Evolutionary conservation across 805 yeast genomes (phyloP), one percentile per base, ranked within the genome.

Genomic region (Ogataea parapolymorpha): DNA sequence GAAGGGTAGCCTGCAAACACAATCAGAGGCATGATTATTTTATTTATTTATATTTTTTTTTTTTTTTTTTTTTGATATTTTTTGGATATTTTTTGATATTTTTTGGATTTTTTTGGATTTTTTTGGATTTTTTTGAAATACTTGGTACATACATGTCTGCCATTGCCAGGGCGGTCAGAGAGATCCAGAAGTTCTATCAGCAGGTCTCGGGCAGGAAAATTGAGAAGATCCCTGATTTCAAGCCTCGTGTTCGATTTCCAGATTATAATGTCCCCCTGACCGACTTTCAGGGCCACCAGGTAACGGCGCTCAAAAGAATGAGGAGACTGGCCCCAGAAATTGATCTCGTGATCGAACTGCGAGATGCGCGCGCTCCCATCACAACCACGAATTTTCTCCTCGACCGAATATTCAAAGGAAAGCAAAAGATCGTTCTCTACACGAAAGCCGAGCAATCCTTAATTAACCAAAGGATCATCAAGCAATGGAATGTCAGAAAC

Each of bases 251-350:
- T 26, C 58, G 62, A n/a, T 90, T 90, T 53, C 96, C 96, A 1
- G 70, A 73, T 11, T 84, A 84, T 58, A 77, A 77, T 37, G 75
- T 89, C 11, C 70, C 80, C 1, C 63, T 83, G 15, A 79, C 93
- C 1, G 89, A 85, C 59, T 88, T 88, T 65, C 87, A 87, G 53
- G 96, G 97, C 10, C 97, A 90, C 58, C 98, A 91, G 54, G 77
- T 79, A 46, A 80, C 79, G 46, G 95, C 96, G 0, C 66, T 91
- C 22, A 74, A 78, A 34, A 73, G 67, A 45, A 77, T 90, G 66
- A 72, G 79, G 11, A 77, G 74, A 26, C 59, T 87, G 23, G 77
- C 91, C 2, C 89, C 93, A 3, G 90, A 86, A 51, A 70, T 89
- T 13, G 95, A 91, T 56, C 61, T 88, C 33, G 75, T 93, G 2